These are phyloP conservation scores for Sporothrix brasiliensis DNA, from an alignment of 2,329 filamentous ascomycete genomes.

Conservation along the genomic window DNA sequence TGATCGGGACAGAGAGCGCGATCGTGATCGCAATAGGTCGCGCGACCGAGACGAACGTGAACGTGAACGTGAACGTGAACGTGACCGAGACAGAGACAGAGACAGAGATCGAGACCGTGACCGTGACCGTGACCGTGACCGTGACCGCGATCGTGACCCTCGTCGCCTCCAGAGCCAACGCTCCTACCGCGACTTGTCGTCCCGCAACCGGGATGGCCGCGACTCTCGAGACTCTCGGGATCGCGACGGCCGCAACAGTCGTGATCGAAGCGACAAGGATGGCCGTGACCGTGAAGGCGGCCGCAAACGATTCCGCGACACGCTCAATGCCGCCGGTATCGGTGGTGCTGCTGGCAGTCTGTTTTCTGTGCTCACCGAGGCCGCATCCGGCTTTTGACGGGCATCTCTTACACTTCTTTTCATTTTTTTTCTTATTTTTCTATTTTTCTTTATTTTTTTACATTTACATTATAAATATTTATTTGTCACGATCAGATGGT, in stretches of 20 bases:
- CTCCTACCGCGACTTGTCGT: not conserved
- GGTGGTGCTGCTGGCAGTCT: constrained; percentile 63
- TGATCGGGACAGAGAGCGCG: constrained; percentile 36
- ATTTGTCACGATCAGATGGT: constrained; percentile 10
- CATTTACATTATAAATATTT: not conserved
- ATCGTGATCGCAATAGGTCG: constrained; percentile 40
- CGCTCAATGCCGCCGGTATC: constrained; percentile 61
- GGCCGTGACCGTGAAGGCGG: constrained; percentile 36
- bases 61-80: constrained; percentile 43
- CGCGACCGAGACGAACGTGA: constrained; percentile 39
- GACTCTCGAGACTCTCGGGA: constrained; percentile 10
- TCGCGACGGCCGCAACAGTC: constrained; percentile 17
- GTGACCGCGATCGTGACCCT: constrained; percentile 36
- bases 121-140: constrained; percentile 32
- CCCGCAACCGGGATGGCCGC: not conserved
- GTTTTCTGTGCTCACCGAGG: constrained; percentile 61
- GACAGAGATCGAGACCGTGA: no score
- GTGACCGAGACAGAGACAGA: no score
- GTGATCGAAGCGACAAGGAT: constrained; percentile 26
- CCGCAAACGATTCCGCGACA: constrained; percentile 53
- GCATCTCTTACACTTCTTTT: not conserved
- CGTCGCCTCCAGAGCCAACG: constrained; percentile 39
- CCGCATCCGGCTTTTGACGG: constrained; percentile 46
- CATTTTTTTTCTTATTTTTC: not conserved
- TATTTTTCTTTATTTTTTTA: no score